Base-by-base conservation (phyloP, 179 eudicot genomes). In the Dionaea muscipula region DNA sequence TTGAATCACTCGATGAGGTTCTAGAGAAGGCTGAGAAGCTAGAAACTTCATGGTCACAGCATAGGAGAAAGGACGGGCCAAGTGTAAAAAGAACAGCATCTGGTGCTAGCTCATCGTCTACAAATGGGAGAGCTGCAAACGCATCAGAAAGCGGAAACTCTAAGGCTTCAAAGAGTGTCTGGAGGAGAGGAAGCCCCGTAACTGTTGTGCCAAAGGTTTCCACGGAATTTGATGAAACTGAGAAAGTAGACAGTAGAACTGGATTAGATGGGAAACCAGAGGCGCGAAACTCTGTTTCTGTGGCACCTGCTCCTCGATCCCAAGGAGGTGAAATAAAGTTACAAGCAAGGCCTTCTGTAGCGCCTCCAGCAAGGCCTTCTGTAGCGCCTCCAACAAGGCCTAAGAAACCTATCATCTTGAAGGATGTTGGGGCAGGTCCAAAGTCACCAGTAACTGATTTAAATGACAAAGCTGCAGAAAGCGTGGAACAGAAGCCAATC, bases 11-110 rank as follows among this genome's bases (percentile, higher is more conserved):
- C 33, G 88, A 81, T 27, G 95, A 82, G 74, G 94, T 76, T 21
- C 70, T 91, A 56, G 94, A 87, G 74, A 91, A 78, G 80, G 91
- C 73, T 9, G 95, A 87, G 79, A 81, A 73, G 54, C 69, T 91
- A 64, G 98, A 91, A 68, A 75, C 71, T 31, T 51, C 57, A 21
- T 66, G 57, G 43, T 39, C 59, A 13, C 57, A 27, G 20, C 62
- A 61, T 45, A 66, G 66, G 67, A 72, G 66, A 66, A 75, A 65
- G 51, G 74, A 54, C 26, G 69, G 66, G 41, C 52, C 44, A 37
- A 50, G 79, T 52, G 78, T 67, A 58, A 68, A 70, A 69, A 86
- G 59, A 76, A 39, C 77, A 25, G 41, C 78, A 47, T 51, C 62
- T 7, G 65, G 51, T 66, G 49, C 72, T 27, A 57, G 56, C 49